These are phyloP conservation scores for Mycena filopes DNA, from an alignment of 768 basidiomycete genomes.

Conservation along the genomic window DNA sequence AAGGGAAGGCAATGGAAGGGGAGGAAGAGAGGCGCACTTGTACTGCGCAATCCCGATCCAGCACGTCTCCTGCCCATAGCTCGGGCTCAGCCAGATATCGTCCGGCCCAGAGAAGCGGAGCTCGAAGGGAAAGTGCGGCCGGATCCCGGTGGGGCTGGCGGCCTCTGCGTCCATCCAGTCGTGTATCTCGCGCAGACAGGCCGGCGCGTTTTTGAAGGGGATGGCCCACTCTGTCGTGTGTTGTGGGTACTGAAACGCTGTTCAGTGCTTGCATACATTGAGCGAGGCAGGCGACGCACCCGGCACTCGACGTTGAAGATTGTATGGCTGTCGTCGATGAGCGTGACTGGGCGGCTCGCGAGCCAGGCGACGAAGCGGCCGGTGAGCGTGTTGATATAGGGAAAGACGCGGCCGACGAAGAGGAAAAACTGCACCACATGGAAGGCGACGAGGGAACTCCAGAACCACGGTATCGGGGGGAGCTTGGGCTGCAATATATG, in stretches of 20 bases:
- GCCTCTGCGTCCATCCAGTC: slow-evolving; percentile 78
- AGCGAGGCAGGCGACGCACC: slow-evolving; percentile 59
- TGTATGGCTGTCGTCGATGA: slow-evolving; percentile 81
- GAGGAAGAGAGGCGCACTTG: slow-evolving; percentile 62
- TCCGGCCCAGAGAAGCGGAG: slow-evolving; percentile 89
- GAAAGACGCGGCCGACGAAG: slow-evolving; percentile 68
- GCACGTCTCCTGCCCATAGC: slow-evolving; percentile 78
- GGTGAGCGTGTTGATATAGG: slow-evolving; percentile 62
- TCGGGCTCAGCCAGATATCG: slow-evolving; percentile 95
- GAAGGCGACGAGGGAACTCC: slow-evolving; percentile 77
- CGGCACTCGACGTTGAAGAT: slow-evolving; percentile 96
- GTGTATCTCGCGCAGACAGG: slow-evolving; percentile 78
- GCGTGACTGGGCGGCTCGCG: slow-evolving; percentile 59
- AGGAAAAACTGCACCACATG: slow-evolving; percentile 90
- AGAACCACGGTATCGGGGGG: slow-evolving; percentile 70
- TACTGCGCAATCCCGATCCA: slow-evolving; percentile 98
- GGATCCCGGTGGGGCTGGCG: slow-evolving; percentile 73
- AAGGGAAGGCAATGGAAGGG: neutral
- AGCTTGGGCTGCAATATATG: slow-evolving; percentile 67
- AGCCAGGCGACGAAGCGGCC: slow-evolving; percentile 80
- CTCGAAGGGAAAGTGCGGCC: slow-evolving; percentile 94
- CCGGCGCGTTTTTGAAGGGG: slow-evolving; percentile 72
- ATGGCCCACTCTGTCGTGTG: slow-evolving; percentile 97
- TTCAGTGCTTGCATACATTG: no score
- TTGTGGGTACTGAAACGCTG: slow-evolving; percentile 91